Evolutionary conservation across 83 land plant genomes (phyloP).

Genomic region (Diphasiastrum complanatum): DNA sequence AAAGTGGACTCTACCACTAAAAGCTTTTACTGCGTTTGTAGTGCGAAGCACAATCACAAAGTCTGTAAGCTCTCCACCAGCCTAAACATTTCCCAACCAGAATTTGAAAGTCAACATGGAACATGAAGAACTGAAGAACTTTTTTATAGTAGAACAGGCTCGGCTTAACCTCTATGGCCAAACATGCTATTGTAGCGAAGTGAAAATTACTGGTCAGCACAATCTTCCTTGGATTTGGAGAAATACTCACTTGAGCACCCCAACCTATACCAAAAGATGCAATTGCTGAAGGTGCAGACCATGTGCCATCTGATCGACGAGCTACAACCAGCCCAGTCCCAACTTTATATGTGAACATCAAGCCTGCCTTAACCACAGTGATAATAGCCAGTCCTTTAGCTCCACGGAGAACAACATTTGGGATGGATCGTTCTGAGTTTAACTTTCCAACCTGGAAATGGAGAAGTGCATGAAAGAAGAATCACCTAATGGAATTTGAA

Average conservation of each 20-base stretch:
- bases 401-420: conserved; percentile 52
- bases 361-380: conserved; percentile 64
- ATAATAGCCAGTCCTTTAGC: conserved; percentile 86
- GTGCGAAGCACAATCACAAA: conserved; percentile 67
- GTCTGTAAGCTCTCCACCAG: conserved; percentile 83
- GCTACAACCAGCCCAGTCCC: conserved; percentile 85
- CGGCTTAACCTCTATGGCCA: not conserved
- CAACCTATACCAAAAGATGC: conserved; percentile 81
- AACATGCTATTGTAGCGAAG: conserved; percentile 3
- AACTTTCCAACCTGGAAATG: conserved; percentile 46
- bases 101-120: not conserved
- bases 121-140: not conserved
- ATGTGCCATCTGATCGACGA: conserved; percentile 63
- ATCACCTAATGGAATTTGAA: not conserved
- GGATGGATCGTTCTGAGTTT: conserved; percentile 60
- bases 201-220: not conserved
- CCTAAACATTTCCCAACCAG: conserved; percentile 30
- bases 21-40: conserved; percentile 58
- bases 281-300: conserved; percentile 89
- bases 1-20: conserved; percentile 56
- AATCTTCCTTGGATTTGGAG: too few relatives aligned
- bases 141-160: not conserved
- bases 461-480: not conserved
- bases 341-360: conserved; percentile 71
- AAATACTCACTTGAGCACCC: conserved; percentile 62